These are phyloP conservation scores for Backusella liffmaniae DNA, from an alignment of 192 early-diverging fungal genomes.

Conservation along the genomic window DNA sequence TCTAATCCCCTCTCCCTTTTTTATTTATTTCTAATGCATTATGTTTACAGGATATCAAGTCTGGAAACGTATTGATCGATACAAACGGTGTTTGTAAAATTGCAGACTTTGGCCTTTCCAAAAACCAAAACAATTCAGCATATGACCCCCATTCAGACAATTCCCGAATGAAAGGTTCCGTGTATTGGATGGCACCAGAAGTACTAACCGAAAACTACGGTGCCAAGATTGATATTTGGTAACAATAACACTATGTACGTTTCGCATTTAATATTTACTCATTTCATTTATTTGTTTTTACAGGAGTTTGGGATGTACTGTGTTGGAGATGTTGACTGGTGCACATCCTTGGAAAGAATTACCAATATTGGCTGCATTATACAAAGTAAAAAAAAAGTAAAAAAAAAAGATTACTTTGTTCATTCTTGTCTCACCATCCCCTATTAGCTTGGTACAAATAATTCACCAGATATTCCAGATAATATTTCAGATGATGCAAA, in stretches of 20 bases:
- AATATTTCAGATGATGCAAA: constrained; percentile 62
- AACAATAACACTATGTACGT: background rate
- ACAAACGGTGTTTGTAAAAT: constrained; percentile 86
- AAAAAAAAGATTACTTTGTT: background rate
- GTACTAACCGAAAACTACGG: constrained; percentile 80
- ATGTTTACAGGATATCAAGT: constrained; percentile 65
- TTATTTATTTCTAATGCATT: background rate
- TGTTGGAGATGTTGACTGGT: constrained; percentile 94
- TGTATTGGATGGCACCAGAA: constrained; percentile 93
- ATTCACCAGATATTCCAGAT: constrained; percentile 76
- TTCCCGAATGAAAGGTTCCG: constrained; percentile 58
- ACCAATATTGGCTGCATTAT: constrained; percentile 41
- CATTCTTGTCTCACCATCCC: background rate
- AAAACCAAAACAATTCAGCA: constrained; percentile 47
- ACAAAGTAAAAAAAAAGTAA: constrained; percentile 40
- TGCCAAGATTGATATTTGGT: constrained; percentile 94
- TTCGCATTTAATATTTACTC: background rate
- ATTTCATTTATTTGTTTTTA: background rate
- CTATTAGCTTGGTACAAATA: constrained; percentile 62
- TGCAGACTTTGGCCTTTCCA: constrained; percentile 94
- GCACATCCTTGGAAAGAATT: constrained; percentile 64
- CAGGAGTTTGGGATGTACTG: constrained; percentile 75
- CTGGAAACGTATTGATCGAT: constrained; percentile 77
- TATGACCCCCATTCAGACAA: constrained; percentile 1
- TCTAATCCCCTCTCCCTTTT: background rate